Conservation (phyloP, 73 alveolate species). For the Paramecium tetraurelia region DNA sequence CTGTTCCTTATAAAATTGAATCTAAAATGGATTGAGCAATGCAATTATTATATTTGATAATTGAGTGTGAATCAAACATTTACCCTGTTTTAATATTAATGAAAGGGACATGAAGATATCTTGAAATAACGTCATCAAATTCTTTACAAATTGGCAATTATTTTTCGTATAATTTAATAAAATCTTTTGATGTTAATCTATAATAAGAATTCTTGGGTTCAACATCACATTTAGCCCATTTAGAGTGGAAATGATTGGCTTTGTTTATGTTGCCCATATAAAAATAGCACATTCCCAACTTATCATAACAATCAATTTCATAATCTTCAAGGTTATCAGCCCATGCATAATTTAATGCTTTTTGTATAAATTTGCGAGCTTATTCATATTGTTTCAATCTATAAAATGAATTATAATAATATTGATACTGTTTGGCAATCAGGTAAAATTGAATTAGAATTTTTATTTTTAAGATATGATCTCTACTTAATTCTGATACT, state of each 20-base stretch:
- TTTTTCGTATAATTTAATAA: background rate
- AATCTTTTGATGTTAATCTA: background rate
- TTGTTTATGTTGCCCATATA: conserved; percentile 23
- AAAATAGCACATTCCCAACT: background rate
- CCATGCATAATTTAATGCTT: conserved; percentile 27
- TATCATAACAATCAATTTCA: conserved; percentile 39
- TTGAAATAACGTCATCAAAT: background rate
- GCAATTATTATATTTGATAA: background rate
- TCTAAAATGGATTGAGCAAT: background rate
- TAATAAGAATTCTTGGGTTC: background rate
- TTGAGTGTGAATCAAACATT: background rate
- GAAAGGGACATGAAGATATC: background rate
- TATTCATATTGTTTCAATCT: background rate
- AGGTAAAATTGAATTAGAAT: background rate
- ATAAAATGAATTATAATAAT: background rate
- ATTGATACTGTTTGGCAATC: background rate
- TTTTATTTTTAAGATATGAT: background rate
- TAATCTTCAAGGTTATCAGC: background rate
- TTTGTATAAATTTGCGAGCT: background rate
- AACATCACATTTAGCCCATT: conserved; percentile 10
- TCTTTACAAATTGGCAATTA: background rate
- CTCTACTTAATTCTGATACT: background rate
- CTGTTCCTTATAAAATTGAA: background rate
- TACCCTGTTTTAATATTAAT: background rate
- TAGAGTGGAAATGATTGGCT: background rate